Percentiles rank a stretch among this genome's conserved stretches.
phyloP scores from a whole-genome alignment of 352 stramenopile genomes.

The Globisporangium lucens region DNA sequence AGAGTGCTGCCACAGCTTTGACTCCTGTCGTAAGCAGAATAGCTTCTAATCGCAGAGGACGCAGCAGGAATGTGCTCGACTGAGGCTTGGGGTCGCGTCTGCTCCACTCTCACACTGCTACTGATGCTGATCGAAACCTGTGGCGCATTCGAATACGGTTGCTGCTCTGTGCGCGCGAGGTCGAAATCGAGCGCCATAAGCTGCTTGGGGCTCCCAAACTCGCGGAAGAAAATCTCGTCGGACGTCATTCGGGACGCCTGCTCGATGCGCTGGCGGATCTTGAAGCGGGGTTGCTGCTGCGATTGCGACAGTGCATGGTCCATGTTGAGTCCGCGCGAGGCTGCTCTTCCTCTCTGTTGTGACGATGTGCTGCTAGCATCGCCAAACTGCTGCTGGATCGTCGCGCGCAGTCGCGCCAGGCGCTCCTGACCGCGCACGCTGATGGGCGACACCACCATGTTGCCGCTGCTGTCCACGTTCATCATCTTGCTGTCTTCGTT shows the following conservation, averaged over 20 bases:
- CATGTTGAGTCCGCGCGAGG: constrained; percentile 8
- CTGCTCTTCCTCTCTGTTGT: background rate
- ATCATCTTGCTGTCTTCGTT: constrained; percentile 6
- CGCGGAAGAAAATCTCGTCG: constrained; percentile 65
- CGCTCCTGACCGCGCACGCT: constrained; percentile 34
- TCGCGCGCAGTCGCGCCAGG: constrained; percentile 35
- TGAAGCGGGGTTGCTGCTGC: constrained; percentile 22
- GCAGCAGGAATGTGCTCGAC: background rate
- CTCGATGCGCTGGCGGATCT: constrained; percentile 51
- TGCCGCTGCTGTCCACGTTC: constrained; percentile 16
- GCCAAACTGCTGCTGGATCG: constrained; percentile 43
- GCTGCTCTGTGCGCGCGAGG: constrained; percentile 23
- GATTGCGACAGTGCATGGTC: background rate
- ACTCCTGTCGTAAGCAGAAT: background rate
- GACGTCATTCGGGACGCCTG: constrained; percentile 36
- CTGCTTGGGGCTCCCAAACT: constrained; percentile 55
- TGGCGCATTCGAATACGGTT: background rate
- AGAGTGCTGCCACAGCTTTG: background rate
- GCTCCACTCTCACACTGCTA: background rate
- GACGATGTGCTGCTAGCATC: background rate
- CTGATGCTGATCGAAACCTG: background rate
- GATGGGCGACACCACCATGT: constrained; percentile 42
- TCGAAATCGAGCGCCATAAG: constrained; percentile 41
- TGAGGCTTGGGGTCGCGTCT: background rate
- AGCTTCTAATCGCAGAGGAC: constrained; percentile 1